Base-by-base conservation (phyloP, 306 rosid species). In the Parietaria judaica region DNA sequence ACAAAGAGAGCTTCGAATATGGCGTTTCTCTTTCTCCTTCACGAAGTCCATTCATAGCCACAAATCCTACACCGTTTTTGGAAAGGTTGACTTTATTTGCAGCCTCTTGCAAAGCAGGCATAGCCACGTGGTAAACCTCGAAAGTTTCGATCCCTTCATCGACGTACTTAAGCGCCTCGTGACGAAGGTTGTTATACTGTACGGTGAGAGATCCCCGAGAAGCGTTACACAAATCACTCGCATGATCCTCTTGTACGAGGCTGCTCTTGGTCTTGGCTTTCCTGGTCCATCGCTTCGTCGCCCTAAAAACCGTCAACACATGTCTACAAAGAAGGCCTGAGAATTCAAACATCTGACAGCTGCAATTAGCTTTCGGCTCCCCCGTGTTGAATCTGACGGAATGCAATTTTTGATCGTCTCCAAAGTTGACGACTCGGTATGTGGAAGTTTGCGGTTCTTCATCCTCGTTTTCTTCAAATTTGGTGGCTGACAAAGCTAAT, bases 111-210 rank as follows among this genome's bases (percentile, higher is more conserved):
- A 54, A 34, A 31, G 58, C 58, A 14, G 35, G 37, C 36, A 54
- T 54, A 8, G 58, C 58, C 11, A 11, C 58, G n/a, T 54, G 11
- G 36, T 54, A 54, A 16, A 31, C n/a, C n/a, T 54, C 36, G 36
- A 54, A 11, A 11, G 58, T 54, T 23, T 54, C 36, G 12, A 54
- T n/a, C 37, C 58, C 58, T 14, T 11, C 39, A 34, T 54, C 38
- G 6, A 54, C 58, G 38, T 54, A 54, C 58, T 54, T 54, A 17
- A 54, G 58, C 12, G 58, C 58, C 58, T 54, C 58, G 9, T 54
- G 58, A 34, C 11, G 58, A 34, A 54, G 58, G 31, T 16, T 54
- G 8, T 54, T 10, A 14, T 54, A 54, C 11, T 14, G 58, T 8
- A 23, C 36, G 9, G 58, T 34, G 39, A 54, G 38, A 14, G 58